Evolutionary conservation across 1,139 yeast genomes (phyloP).

Genomic region (Sugiyamaella castrensis): DNA sequence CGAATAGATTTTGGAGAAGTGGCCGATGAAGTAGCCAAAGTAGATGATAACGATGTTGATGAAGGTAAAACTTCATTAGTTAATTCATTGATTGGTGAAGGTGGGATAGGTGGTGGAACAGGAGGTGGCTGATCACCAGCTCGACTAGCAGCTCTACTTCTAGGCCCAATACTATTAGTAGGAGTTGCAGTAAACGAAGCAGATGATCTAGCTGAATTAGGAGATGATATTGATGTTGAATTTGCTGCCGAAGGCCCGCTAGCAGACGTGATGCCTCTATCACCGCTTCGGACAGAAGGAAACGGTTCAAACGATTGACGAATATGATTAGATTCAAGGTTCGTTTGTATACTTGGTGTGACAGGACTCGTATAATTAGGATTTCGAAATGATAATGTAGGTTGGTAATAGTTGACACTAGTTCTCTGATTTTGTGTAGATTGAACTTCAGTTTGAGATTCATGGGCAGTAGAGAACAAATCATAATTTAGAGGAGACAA

Average conservation of each 20-base stretch:
- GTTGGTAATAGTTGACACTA: conserved; percentile 4
- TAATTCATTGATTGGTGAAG: background rate
- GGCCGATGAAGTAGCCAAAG: conserved; percentile 11
- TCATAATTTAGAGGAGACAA: conserved; percentile 16
- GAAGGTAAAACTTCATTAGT: conserved; percentile 1
- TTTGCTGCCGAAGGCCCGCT: background rate
- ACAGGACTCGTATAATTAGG: conserved; percentile 1
- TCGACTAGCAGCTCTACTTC: conserved; percentile 29
- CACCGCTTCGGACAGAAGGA: conserved; percentile 1
- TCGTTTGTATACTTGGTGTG: conserved; percentile 11
- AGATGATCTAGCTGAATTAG: conserved; percentile 19
- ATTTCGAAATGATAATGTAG: background rate
- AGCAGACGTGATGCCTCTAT: background rate
- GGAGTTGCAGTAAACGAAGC: conserved; percentile 18
- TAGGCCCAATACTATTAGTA: conserved; percentile 11
- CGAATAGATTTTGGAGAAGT: conserved; percentile 12
- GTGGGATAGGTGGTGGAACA: conserved; percentile 17
- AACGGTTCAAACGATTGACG: conserved; percentile 5
- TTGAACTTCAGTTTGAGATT: background rate
- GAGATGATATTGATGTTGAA: conserved; percentile 4
- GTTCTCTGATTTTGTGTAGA: background rate
- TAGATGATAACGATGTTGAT: background rate
- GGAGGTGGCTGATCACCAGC: conserved; percentile 25
- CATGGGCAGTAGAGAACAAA: conserved; percentile 12
- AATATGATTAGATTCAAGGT: background rate